Conservation (phyloP, 768 basidiomycete genomes). For the Hygrophorus russula region DNA sequence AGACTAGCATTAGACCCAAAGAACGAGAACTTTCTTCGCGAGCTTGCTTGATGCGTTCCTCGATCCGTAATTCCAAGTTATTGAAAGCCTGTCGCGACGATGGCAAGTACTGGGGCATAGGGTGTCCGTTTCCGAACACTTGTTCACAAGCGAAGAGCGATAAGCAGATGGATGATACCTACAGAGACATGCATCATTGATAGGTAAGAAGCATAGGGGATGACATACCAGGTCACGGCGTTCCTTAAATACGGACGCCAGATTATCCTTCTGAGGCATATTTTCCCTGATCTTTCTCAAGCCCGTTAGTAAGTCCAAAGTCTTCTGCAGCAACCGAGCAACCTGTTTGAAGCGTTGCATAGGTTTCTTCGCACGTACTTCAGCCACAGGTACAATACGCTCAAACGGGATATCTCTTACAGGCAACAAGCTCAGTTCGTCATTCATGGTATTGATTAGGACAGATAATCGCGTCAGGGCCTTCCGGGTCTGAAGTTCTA, state of each 20-base stretch:
- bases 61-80: constrained; percentile 21
- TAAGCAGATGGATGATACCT: constrained; percentile 34
- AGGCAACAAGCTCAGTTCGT: constrained; percentile 36
- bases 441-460: constrained; percentile 29
- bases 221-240: constrained; percentile 26
- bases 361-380: constrained; percentile 26
- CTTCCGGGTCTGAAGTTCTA: constrained; percentile 32
- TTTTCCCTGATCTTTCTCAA: constrained; percentile 36
- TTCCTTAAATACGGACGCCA: constrained; percentile 24
- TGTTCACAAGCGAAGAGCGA: constrained; percentile 38
- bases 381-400: background rate
- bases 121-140: constrained; percentile 32
- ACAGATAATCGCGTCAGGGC: constrained; percentile 20
- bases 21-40: constrained; percentile 14
- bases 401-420: constrained; percentile 20
- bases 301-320: constrained; percentile 32
- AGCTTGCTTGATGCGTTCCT: constrained; percentile 18
- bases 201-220: background rate
- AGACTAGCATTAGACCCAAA: constrained; percentile 26
- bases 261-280: constrained; percentile 32
- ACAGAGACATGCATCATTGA: background rate
- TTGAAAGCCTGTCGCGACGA: constrained; percentile 29
- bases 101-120: constrained; percentile 39
- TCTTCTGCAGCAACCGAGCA: constrained; percentile 24
- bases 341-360: constrained; percentile 29